Conservation (phyloP, 768 basidiomycete species). For the Udeniomyces megalosporus region DNA sequence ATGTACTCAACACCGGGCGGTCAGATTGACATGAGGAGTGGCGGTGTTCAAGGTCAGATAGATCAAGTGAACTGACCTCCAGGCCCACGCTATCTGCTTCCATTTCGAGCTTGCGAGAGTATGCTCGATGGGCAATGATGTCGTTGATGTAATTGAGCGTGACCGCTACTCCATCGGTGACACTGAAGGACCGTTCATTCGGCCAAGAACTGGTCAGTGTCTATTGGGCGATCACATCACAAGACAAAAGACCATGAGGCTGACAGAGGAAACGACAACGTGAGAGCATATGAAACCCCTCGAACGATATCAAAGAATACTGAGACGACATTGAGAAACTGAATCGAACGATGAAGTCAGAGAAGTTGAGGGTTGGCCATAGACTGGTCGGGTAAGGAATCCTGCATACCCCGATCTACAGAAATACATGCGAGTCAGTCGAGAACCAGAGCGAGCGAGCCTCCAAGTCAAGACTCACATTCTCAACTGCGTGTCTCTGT, state of each 20-base stretch:
- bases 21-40: neutral
- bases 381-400: neutral
- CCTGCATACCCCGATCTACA: conserved; percentile 15
- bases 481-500: conserved; percentile 35
- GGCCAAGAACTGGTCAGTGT: conserved; percentile 31
- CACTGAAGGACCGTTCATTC: conserved; percentile 19
- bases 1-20: neutral
- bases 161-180: conserved; percentile 7
- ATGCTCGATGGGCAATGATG: conserved; percentile 31
- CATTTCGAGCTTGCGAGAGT: conserved; percentile 34
- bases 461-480: conserved; percentile 26
- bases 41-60: no score
- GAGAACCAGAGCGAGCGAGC: neutral
- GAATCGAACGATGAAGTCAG: neutral
- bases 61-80: conserved; percentile 23
- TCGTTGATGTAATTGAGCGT: conserved; percentile 14
- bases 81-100: conserved; percentile 35
- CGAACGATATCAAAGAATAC: conserved; percentile 35
- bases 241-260: conserved; percentile 3
- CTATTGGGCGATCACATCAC: conserved; percentile 24
- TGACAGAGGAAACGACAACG: conserved; percentile 35
- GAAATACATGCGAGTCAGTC: no score
- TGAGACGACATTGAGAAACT: conserved; percentile 33
- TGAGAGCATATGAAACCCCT: conserved; percentile 32
- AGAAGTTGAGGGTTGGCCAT: neutral